These are phyloP conservation scores for Rosa hybrid DNA, from an alignment of 331 rosid genomes.

Conservation along the genomic window DNA sequence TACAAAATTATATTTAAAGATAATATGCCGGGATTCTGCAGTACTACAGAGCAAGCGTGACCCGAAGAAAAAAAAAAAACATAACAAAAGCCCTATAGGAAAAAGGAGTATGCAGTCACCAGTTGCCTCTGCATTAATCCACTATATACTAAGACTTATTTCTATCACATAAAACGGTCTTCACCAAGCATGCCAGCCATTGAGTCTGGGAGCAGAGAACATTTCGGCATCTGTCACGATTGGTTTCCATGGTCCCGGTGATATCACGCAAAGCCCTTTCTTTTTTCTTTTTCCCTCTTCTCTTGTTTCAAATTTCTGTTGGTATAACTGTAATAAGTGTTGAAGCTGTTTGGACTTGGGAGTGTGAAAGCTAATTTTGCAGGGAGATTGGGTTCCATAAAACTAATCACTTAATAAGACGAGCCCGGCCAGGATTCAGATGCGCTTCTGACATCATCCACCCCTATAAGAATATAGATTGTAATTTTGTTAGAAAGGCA, in stretches of 20 bases:
- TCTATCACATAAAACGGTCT: neutral
- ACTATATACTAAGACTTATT: neutral
- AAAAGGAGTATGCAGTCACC: neutral
- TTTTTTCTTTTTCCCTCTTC: neutral
- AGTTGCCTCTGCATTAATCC: neutral
- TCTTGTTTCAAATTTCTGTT: neutral
- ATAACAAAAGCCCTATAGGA: neutral
- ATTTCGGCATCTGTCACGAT: slow-evolving; percentile 9
- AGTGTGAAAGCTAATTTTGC: slow-evolving; percentile 32
- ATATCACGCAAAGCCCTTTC: slow-evolving; percentile 7
- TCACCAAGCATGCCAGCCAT: slow-evolving; percentile 8
- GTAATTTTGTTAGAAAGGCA: neutral
- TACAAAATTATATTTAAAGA: neutral
- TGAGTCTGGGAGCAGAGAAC: neutral
- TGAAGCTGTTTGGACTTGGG: slow-evolving; percentile 17
- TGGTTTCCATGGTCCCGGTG: slow-evolving; percentile 29
- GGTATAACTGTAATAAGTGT: neutral
- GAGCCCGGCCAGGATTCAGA: slow-evolving; percentile 94
- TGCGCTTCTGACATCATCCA: slow-evolving; percentile 96
- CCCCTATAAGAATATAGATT: slow-evolving; percentile 53
- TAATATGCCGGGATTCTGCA: neutral
- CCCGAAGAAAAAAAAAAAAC: neutral
- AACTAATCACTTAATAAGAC: slow-evolving; percentile 45
- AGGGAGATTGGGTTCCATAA: slow-evolving; percentile 21
- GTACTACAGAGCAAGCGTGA: neutral